Evolutionary conservation across 768 basidiomycete genomes (phyloP), one percentile per base, ranked within the genome.

Genomic region (Suillus americanus): DNA sequence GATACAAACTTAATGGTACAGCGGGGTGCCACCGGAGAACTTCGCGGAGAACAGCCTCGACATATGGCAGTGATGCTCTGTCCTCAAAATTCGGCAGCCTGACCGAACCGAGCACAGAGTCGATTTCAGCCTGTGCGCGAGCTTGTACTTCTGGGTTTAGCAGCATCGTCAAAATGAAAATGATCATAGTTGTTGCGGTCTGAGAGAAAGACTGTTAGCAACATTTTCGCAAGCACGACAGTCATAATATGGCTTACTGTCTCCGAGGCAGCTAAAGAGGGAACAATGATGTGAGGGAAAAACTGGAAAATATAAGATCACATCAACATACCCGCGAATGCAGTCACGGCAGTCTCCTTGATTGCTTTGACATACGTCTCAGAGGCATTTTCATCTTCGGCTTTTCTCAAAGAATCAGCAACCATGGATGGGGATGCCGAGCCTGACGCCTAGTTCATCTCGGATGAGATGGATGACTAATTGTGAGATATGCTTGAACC

Each of bases 101-200:
- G 28, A 67, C 71, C 2, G 62, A 54, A 16, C 78, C 78, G 20
- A 79, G 53, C 23, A 77, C 69, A 3, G 65, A 64, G 62, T 76
- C 73, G 7, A 82, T 74, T 63, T 80, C 81, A 50, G 70, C 72
- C 43, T 82, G 80, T 0, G 79, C 79, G 30, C 73, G 78, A 1
- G 55, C 62, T 64, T 81, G 81, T n/a, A 73, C 73, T 3, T 76
- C 73, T 4, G 79, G 81, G 41, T 76, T 71, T 33, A 71, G 72
- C 3, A 76, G 60, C 78, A 82, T 81, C 7, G 77, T 77, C 61
- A 74, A 65, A 41, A 77, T 41, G 54, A 79, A 79, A 16, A 68
- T 72, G 41, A 71, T 28, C 7, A 80, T 10, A 16, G 71, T 69
- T 13, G 79, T 78, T 1, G 73, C 66, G 23, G 74, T 78, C 79